Conservation (phyloP, 2,329 filamentous ascomycete species). For the Stachybotrys chlorohalonatus region DNA sequence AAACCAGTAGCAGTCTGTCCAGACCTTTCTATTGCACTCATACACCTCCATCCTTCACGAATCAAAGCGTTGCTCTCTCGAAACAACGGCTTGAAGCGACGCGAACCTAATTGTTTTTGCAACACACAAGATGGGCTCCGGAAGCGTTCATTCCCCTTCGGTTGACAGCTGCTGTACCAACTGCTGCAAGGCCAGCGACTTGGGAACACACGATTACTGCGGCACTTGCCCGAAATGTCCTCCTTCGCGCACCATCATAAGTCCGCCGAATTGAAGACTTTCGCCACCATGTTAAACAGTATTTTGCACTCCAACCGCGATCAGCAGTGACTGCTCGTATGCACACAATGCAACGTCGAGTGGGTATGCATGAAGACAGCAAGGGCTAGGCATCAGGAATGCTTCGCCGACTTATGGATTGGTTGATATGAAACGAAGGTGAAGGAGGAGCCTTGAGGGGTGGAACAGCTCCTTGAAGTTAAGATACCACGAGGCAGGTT, state of each 20-base stretch:
- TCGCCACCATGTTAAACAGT: neutral
- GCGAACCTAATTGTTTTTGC: neutral
- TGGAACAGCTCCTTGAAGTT: neutral
- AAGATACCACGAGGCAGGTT: neutral
- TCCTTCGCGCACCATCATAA: slow-evolving; percentile 4
- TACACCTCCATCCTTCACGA: too few species aligned
- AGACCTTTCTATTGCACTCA: too few species aligned
- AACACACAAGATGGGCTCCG: neutral
- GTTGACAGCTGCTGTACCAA: slow-evolving; percentile 17
- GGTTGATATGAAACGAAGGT: neutral
- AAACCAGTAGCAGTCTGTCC: too few species aligned
- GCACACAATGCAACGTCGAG: too few species aligned
- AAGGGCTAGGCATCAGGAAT: too few species aligned
- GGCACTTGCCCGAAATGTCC: slow-evolving; percentile 19
- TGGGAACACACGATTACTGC: slow-evolving; percentile 22
- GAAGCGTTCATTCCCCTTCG: slow-evolving; percentile 1
- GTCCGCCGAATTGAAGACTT: neutral
- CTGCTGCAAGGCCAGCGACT: slow-evolving; percentile 20
- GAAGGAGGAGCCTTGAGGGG: neutral
- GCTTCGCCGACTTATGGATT: neutral
- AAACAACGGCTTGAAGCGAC: too few species aligned
- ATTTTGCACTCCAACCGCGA: too few species aligned
- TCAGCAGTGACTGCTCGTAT: too few species aligned
- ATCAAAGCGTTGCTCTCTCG: too few species aligned
- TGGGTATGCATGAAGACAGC: too few species aligned